Conservation (phyloP, 2,329 filamentous ascomycete genomes). For the Diplodia scrobiculata region DNA sequence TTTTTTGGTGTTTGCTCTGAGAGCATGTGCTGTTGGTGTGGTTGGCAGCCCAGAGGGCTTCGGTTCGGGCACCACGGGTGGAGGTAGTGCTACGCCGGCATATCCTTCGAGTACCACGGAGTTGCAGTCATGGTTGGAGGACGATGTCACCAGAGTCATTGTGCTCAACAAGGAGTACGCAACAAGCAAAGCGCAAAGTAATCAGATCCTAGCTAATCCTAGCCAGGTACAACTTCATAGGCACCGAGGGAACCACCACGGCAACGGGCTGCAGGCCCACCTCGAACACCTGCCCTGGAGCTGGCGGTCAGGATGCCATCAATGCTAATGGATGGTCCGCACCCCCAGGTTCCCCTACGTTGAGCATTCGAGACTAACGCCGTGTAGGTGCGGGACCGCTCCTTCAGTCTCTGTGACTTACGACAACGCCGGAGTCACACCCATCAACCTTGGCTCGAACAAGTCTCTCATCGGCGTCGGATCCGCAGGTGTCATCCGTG, state of each 20-base stretch:
- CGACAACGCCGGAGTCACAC: constrained; percentile 56
- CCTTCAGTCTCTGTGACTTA: constrained; percentile 48
- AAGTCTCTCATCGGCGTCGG: constrained; percentile 61
- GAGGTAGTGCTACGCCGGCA: constrained; percentile 57
- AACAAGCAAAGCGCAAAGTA: constrained; percentile 34
- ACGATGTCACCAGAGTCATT: constrained; percentile 58
- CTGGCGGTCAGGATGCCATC: constrained; percentile 62
- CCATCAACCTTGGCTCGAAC: constrained; percentile 59
- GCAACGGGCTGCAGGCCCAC: constrained; percentile 60
- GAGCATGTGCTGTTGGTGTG: constrained; percentile 31
- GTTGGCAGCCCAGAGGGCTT: constrained; percentile 51
- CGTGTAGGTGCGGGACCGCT: constrained; percentile 52
- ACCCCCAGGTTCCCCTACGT: not conserved
- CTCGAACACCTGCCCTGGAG: constrained; percentile 52
- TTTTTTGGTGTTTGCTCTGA: constrained; percentile 11
- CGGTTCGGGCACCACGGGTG: constrained; percentile 61
- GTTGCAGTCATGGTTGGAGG: constrained; percentile 62
- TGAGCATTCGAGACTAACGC: constrained; percentile 55
- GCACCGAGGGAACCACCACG: constrained; percentile 57
- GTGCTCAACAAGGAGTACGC: constrained; percentile 54
- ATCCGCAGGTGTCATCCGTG: constrained; percentile 57
- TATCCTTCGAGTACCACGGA: constrained; percentile 58
- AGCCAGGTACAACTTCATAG: constrained; percentile 55
- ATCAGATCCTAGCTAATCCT: constrained; percentile 24
- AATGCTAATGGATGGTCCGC: constrained; percentile 61